Evolutionary conservation across 768 basidiomycete species (phyloP).

Genomic region (Punctularia strigosozonata): DNA sequence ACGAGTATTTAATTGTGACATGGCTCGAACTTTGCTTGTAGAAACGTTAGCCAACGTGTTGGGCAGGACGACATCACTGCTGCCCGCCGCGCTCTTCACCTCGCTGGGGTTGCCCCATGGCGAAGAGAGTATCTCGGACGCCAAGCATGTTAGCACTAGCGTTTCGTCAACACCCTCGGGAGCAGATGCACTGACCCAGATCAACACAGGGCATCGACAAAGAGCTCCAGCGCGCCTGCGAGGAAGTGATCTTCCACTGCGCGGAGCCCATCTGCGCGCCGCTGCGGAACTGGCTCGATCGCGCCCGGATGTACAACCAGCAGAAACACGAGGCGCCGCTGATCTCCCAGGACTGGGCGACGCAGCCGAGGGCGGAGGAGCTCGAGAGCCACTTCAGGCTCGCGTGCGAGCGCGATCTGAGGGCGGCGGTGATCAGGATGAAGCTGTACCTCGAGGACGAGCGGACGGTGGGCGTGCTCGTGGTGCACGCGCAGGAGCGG

Average conservation of each 20-base stretch:
- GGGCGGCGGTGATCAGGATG: slow-evolving; percentile 43
- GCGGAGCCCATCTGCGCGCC: slow-evolving; percentile 45
- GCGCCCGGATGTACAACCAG: slow-evolving; percentile 22
- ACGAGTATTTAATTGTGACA: neutral
- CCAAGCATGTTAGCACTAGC: slow-evolving; percentile 46
- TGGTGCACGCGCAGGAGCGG: slow-evolving; percentile 66
- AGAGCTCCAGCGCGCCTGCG: slow-evolving; percentile 75
- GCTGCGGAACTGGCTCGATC: slow-evolving; percentile 52
- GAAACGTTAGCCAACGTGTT: slow-evolving; percentile 51
- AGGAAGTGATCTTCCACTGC: slow-evolving; percentile 64
- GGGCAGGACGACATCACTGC: slow-evolving; percentile 44
- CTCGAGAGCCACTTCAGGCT: slow-evolving; percentile 44
- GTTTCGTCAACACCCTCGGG: slow-evolving; percentile 2
- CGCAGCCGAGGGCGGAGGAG: slow-evolving; percentile 33
- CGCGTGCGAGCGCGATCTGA: slow-evolving; percentile 43
- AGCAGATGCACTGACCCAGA: slow-evolving; percentile 1
- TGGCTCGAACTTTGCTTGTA: slow-evolving; percentile 9
- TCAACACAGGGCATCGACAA: slow-evolving; percentile 67
- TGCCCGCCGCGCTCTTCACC: slow-evolving; percentile 61
- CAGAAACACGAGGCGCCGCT: slow-evolving; percentile 13
- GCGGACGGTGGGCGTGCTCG: slow-evolving; percentile 63
- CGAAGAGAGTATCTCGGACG: slow-evolving; percentile 54
- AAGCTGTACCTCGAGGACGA: slow-evolving; percentile 73
- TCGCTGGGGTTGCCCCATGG: slow-evolving; percentile 54
- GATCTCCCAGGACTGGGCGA: slow-evolving; percentile 35